Conservation (phyloP, 2,329 filamentous ascomycete species). For the Atkinsonella texensis region DNA sequence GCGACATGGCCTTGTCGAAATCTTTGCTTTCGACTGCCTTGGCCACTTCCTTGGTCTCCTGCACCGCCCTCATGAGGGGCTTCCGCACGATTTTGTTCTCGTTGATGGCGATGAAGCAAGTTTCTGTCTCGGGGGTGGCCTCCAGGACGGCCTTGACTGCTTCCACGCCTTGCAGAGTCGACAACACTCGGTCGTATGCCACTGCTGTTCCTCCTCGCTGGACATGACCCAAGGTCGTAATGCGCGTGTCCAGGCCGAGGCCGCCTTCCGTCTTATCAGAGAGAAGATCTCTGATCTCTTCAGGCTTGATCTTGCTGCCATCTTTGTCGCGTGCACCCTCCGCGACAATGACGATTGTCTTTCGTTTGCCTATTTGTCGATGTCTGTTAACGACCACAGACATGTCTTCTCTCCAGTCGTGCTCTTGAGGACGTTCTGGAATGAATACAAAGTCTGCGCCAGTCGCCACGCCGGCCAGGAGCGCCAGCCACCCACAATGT, state of each 20-base stretch:
- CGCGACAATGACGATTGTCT: slow-evolving; percentile 95
- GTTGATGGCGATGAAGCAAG: slow-evolving; percentile 88
- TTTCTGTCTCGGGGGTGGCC: slow-evolving; percentile 77
- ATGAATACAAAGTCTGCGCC: slow-evolving; percentile 97
- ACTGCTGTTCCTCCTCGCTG: slow-evolving; percentile 88
- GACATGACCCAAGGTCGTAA: slow-evolving; percentile 94
- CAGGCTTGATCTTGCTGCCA: slow-evolving; percentile 70
- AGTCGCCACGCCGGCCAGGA: slow-evolving; percentile 91
- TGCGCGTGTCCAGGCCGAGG: slow-evolving; percentile 77
- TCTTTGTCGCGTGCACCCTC: slow-evolving; percentile 83
- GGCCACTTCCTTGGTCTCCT: slow-evolving; percentile 73
- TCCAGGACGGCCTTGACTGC: slow-evolving; percentile 87
- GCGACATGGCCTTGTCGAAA: slow-evolving; percentile 74
- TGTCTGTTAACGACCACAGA: slow-evolving; percentile 69
- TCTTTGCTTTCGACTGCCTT: slow-evolving; percentile 73
- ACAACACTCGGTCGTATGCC: slow-evolving; percentile 87
- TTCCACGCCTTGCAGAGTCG: slow-evolving; percentile 87
- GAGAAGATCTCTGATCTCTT: slow-evolving; percentile 79
- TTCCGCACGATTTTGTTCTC: slow-evolving; percentile 96
- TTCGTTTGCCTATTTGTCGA: slow-evolving; percentile 78
- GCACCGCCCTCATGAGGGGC: slow-evolving; percentile 78
- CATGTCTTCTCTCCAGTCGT: slow-evolving; percentile 88
- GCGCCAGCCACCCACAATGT: slow-evolving; percentile 92
- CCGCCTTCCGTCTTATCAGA: slow-evolving; percentile 52
- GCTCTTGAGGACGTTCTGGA: slow-evolving; percentile 78